Evolutionary conservation across 352 stramenopile species (phyloP).

Genomic region (Phytophthora pinifolia): DNA sequence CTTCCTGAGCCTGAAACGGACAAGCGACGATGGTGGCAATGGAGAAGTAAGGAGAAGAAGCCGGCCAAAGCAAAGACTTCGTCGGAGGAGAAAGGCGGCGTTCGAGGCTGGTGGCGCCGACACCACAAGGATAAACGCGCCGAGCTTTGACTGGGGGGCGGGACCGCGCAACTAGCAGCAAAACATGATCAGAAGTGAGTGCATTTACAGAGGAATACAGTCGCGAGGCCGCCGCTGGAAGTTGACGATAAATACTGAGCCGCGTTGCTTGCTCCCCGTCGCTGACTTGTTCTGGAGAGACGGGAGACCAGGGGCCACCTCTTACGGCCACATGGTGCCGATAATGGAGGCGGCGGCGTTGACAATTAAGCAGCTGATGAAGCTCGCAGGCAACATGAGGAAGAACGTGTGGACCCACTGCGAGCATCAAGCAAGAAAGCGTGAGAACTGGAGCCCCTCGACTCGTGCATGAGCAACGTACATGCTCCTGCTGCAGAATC

Average conservation of each 20-base stretch:
- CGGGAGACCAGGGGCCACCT: conserved; percentile 9
- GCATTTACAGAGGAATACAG: conserved; percentile 39
- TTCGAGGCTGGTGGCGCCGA: conserved; percentile 23
- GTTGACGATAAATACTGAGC: conserved; percentile 31
- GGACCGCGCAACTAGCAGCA: not conserved
- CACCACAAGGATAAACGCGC: conserved; percentile 29
- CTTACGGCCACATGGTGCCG: conserved; percentile 74
- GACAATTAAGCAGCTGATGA: conserved; percentile 81
- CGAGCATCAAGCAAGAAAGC: conserved; percentile 17
- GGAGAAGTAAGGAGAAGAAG: conserved; percentile 18
- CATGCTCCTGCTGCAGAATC: conserved; percentile 77
- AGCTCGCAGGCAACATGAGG: conserved; percentile 77
- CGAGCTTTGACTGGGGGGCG: conserved; percentile 8
- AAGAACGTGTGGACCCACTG: conserved; percentile 81
- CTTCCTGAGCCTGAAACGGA: conserved; percentile 14
- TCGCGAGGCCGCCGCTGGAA: conserved; percentile 21
- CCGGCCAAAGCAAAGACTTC: conserved; percentile 5
- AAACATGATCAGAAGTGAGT: conserved; percentile 11
- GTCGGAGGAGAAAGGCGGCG: conserved; percentile 17
- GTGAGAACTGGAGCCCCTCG: conserved; percentile 9
- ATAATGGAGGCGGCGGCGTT: conserved; percentile 75
- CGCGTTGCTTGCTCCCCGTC: conserved; percentile 6
- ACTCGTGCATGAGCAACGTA: conserved; percentile 22
- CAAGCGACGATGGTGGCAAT: conserved; percentile 32
- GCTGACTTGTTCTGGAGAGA: conserved; percentile 6